Conservation (phyloP, 805 yeast species). For the Kluyveromyces aestuarii region DNA sequence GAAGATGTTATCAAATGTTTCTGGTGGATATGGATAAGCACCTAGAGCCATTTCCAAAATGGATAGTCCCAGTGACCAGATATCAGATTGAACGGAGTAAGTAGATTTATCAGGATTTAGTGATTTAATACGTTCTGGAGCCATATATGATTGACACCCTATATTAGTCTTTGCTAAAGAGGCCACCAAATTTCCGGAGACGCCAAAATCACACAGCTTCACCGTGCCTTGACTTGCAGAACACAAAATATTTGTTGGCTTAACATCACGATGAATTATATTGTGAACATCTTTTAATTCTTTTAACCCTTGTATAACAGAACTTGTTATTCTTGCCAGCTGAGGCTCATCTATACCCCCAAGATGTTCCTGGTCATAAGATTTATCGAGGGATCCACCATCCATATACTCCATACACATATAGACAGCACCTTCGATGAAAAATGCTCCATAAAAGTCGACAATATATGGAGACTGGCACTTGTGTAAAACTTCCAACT, state of each 20-base stretch:
- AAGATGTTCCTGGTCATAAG: constrained; percentile 49
- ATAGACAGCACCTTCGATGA: constrained; percentile 95
- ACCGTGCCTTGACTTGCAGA: constrained; percentile 71
- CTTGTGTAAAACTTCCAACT: constrained; percentile 84
- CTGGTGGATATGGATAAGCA: constrained; percentile 92
- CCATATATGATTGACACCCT: constrained; percentile 98
- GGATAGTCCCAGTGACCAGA: constrained; percentile 89
- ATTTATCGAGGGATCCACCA: constrained; percentile 86
- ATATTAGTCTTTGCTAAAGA: constrained; percentile 91
- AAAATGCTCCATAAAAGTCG: constrained; percentile 95
- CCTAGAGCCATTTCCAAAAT: constrained; percentile 86
- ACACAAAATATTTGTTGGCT: constrained; percentile 88
- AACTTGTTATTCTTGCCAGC: constrained; percentile 68
- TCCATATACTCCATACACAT: constrained; percentile 98
- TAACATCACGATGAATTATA: constrained; percentile 92
- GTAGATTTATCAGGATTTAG: constrained; percentile 65
- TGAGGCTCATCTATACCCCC: constrained; percentile 69
- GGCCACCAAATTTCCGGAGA: constrained; percentile 88
- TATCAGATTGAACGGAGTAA: constrained; percentile 88
- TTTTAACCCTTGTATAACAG: constrained; percentile 72
- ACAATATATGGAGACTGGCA: constrained; percentile 88
- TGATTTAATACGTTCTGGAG: constrained; percentile 88
- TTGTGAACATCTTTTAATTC: constrained; percentile 84
- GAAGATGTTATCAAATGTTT: constrained; percentile 81
- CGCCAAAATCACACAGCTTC: constrained; percentile 93